Conservation (phyloP, 805 yeast species). For the Candida koratica region DNA sequence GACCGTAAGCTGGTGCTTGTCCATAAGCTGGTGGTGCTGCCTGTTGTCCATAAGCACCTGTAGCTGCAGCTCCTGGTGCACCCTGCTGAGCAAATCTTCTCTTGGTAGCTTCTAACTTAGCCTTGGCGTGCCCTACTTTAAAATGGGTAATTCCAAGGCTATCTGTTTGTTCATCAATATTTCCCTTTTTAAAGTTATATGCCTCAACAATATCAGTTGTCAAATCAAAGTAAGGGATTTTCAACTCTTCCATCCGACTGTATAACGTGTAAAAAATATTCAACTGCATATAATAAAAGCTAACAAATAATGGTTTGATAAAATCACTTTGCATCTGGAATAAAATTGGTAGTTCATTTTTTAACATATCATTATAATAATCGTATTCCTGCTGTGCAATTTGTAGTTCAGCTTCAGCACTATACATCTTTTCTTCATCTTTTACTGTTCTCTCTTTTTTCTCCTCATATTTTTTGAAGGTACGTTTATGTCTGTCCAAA, state of each 20-base stretch:
- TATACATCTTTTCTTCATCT: constrained; percentile 87
- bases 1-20: constrained; percentile 4
- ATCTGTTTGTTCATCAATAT: constrained; percentile 85
- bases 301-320: constrained; percentile 88
- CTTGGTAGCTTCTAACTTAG: constrained; percentile 77
- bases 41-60: constrained; percentile 7
- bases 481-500: constrained; percentile 76
- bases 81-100: constrained; percentile 57
- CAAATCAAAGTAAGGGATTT: constrained; percentile 93
- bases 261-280: constrained; percentile 92
- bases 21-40: constrained; percentile 14
- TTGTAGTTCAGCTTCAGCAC: constrained; percentile 83
- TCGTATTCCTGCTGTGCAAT: constrained; percentile 94
- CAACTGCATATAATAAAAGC: constrained; percentile 95
- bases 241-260: constrained; percentile 89
- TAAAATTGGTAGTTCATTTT: constrained; percentile 81
- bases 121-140: constrained; percentile 82
- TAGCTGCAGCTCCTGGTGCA: constrained; percentile 10
- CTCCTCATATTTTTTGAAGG: constrained; percentile 66
- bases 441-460: constrained; percentile 82
- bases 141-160: constrained; percentile 87
- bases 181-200: constrained; percentile 77
- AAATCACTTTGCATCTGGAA: constrained; percentile 88
- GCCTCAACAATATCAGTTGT: constrained; percentile 79
- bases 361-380: constrained; percentile 92